A percentile compares a stretch with the other conserved stretches of the same genome.
Conservation (phyloP, 2,329 filamentous ascomycete species). For the Colletotrichum tabaci region DNA sequence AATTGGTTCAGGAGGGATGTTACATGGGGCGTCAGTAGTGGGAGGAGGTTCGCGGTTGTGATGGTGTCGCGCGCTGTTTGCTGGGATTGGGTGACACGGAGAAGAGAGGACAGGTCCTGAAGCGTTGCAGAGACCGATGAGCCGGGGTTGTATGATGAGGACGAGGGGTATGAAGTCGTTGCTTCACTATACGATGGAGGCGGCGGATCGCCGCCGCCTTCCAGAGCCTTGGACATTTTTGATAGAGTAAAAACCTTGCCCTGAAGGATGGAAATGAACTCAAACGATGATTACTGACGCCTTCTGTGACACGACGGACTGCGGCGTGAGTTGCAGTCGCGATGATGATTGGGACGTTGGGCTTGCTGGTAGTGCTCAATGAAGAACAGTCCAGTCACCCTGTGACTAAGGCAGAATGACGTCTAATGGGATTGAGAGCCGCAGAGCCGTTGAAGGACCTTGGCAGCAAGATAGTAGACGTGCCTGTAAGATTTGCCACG, state of each 20-base stretch:
- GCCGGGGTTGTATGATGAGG: constrained; percentile 49
- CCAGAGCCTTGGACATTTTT: constrained; percentile 38
- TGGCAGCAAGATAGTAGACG: not conserved
- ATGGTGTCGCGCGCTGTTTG: constrained; percentile 55
- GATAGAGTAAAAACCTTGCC: not conserved
- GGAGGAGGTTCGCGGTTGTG: constrained; percentile 49
- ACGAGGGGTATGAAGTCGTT: constrained; percentile 37
- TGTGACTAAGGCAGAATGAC: not conserved
- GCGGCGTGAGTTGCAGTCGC: not conserved
- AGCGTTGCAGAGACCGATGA: constrained; percentile 48
- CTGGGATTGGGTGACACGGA: constrained; percentile 53
- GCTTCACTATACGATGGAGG: constrained; percentile 36
- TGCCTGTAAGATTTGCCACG: not conserved
- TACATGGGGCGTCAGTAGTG: constrained; percentile 58
- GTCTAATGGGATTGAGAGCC: not conserved
- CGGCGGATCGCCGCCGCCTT: constrained; percentile 42
- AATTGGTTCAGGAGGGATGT: constrained; percentile 59
- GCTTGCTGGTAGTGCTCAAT: not conserved
- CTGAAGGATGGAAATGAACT: not conserved
- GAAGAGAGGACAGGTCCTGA: constrained; percentile 53
- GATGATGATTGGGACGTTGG: not conserved
- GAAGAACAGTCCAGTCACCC: not conserved
- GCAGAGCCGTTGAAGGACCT: not conserved
- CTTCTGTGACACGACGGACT: not conserved
- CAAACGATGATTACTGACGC: no score